These are phyloP conservation scores for Drechslerella coelobrocha DNA, from an alignment of 2,329 filamentous ascomycete species.

Conservation along the genomic window DNA sequence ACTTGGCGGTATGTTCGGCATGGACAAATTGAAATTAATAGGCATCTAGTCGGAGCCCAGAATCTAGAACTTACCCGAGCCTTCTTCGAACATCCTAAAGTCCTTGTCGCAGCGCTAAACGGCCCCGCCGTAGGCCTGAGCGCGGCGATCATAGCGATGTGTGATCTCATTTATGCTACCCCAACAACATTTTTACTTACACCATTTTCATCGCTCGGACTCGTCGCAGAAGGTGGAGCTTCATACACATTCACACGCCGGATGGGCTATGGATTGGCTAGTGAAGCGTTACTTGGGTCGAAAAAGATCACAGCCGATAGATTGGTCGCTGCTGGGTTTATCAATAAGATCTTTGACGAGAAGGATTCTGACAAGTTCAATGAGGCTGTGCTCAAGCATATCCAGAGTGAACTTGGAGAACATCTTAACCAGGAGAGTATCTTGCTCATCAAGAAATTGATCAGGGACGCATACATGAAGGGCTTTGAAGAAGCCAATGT, in stretches of 20 bases:
- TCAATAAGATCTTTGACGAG: conserved; percentile 78
- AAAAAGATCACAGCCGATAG: conserved; percentile 76
- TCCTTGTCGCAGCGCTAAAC: conserved; percentile 89
- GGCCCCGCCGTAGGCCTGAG: conserved; percentile 88
- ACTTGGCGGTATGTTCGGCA: too few species aligned
- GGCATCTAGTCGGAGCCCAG: conserved; percentile 74
- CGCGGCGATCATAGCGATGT: conserved; percentile 80
- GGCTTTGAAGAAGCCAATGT: conserved; percentile 78
- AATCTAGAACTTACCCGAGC: conserved; percentile 89
- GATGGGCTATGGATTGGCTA: conserved; percentile 80
- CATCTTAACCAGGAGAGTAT: conserved; percentile 82
- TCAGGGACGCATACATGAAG: conserved; percentile 75
- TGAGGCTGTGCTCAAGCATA: conserved; percentile 74
- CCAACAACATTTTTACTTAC: conserved; percentile 74
- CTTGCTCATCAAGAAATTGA: conserved; percentile 81
- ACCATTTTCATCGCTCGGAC: conserved; percentile 85
- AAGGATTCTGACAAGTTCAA: conserved; percentile 73
- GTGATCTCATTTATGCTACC: conserved; percentile 85
- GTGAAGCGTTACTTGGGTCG: conserved; percentile 92
- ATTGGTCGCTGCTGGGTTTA: conserved; percentile 77
- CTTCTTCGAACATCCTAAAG: conserved; percentile 92
- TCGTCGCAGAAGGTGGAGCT: conserved; percentile 87
- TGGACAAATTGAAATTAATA: background rate
- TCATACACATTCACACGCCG: conserved; percentile 79
- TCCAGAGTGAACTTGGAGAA: conserved; percentile 78